These are phyloP conservation scores for Cucumis melo DNA, from an alignment of 306 rosid species.

Conservation along the genomic window DNA sequence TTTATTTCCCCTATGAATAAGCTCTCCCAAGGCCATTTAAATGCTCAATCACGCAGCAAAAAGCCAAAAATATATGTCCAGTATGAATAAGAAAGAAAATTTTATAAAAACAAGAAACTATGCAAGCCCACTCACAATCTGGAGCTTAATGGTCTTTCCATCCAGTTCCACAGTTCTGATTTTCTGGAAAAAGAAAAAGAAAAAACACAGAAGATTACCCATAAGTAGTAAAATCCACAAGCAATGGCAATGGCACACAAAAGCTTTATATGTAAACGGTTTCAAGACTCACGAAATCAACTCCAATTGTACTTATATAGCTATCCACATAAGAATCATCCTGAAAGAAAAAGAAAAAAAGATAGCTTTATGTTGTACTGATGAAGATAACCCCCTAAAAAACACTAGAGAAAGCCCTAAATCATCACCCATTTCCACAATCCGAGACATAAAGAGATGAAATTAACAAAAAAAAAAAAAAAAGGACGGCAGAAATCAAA, in stretches of 20 bases:
- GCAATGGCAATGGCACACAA: background rate
- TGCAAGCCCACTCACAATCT: conserved; percentile 55
- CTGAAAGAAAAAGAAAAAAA: conserved; percentile 14
- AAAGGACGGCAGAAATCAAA: background rate
- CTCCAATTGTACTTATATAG: conserved; percentile 95
- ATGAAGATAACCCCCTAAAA: background rate
- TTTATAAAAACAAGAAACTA: background rate
- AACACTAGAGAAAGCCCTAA: conserved; percentile 10
- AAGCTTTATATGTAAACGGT: background rate
- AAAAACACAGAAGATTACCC: background rate
- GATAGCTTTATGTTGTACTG: background rate
- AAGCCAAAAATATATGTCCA: background rate
- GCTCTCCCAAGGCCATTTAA: background rate
- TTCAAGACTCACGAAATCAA: conserved; percentile 59
- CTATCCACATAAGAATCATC: conserved; percentile 92
- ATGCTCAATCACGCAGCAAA: background rate
- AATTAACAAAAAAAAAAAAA: no score
- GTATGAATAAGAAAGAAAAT: background rate
- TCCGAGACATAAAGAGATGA: background rate
- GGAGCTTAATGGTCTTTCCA: conserved; percentile 89
- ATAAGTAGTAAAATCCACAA: background rate
- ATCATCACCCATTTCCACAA: background rate
- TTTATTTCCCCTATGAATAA: background rate
- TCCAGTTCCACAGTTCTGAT: conserved; percentile 80
- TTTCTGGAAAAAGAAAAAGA: conserved; percentile 34